Base-by-base conservation (phyloP, 2,329 filamentous ascomycete species). In the Penicillium sp. region DNA sequence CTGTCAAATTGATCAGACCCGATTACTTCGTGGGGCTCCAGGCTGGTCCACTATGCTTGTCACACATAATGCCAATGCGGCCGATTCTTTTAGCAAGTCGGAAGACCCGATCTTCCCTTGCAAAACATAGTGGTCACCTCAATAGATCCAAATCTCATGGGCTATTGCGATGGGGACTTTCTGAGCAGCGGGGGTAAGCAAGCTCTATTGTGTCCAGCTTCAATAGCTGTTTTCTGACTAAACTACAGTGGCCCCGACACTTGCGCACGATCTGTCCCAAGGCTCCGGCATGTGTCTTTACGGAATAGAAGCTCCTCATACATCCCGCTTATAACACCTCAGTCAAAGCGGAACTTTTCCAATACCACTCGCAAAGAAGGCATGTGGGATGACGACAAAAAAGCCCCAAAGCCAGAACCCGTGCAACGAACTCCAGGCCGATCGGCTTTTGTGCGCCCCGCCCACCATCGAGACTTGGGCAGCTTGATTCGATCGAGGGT, bases 21-120 rank as follows among this genome's bases (percentile, higher is more conserved):
- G 17, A 33, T 34, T 28, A 17, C 3, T 31, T 37, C 10, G 22
- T 13, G 12, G 15, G 28, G 21, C 4, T 38, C 6, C 12, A 42
- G 19, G 24, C 37, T 37, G 42, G 39, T 29, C 41, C 57, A 59
- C 38, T 53, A 62, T 61, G 57, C 52, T 53, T 49, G 52, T 41
- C 40, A 47, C 35, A 44, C 55, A 62, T 45, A 19, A 63, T 63
- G 61, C 57, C 50, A 46, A 51, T 45, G 31, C 49, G 59, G 56
- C 49, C 41, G 41, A 54, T 41, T 41, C 39, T 58, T 49, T 43
- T 51, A 53, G 54, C 58, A 49, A 53, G 56, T 48, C 52, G 57
- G 49, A 61, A 49, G 49, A 41, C 52, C 48, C 48, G 44, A 38
- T 37, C 52, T 39, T 54, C 37, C 29, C 50, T 41, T 24, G 33